phyloP scores from a whole-genome alignment of 305 asterid genomes.

The Lippia alba region DNA sequence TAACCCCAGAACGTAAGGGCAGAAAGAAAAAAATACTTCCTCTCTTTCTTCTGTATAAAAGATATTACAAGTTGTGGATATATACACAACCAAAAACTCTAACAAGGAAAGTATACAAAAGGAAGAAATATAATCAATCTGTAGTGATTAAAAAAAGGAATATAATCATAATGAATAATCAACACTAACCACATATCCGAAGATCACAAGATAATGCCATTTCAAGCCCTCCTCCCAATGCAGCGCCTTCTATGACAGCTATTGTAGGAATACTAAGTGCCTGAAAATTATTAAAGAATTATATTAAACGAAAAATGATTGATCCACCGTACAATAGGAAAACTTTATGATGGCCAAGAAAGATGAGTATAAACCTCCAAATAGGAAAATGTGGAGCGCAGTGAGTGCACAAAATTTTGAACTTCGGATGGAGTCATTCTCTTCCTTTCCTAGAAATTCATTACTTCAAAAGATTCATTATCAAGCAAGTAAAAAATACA shows the following conservation, averaged over 20 bases:
- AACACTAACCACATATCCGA: constrained; percentile 74
- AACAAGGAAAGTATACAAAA: too few species aligned
- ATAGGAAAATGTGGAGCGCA: constrained; percentile 74
- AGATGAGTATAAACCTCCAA: constrained; percentile 69
- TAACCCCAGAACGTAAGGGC: too few species aligned
- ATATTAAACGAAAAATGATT: neutral
- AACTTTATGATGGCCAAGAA: constrained; percentile 22
- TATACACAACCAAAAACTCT: too few species aligned
- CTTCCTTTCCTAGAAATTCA: constrained; percentile 72
- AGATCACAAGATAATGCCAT: constrained; percentile 97
- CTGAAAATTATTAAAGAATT: constrained; percentile 38
- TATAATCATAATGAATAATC: too few species aligned
- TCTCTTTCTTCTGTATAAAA: too few species aligned
- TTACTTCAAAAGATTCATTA: constrained; percentile 19
- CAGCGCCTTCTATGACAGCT: constrained; percentile 91
- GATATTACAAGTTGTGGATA: too few species aligned
- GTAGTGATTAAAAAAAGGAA: too few species aligned
- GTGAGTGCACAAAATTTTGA: constrained; percentile 65
- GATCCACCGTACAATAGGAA: constrained; percentile 12
- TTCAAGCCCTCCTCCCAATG: constrained; percentile 95
- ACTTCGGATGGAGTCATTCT: constrained; percentile 71
- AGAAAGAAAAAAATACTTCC: too few species aligned
- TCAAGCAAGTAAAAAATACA: constrained; percentile 4
- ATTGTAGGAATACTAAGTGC: constrained; percentile 79
- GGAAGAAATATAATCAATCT: too few species aligned